These are phyloP conservation scores for Hondaea fermentalgiana DNA, from an alignment of 108 stramenopile species.

Conservation along the genomic window DNA sequence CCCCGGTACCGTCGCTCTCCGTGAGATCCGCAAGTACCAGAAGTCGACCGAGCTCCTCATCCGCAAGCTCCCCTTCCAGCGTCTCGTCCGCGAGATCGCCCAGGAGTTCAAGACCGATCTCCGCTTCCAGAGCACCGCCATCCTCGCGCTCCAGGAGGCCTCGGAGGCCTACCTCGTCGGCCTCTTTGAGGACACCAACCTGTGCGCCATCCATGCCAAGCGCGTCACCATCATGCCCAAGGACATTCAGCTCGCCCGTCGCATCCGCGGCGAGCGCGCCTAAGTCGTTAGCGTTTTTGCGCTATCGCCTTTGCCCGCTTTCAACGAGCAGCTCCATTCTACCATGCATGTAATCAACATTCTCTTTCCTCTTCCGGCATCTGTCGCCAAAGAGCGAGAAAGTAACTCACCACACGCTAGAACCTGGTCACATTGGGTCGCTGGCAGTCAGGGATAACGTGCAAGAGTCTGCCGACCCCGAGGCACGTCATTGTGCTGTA, in stretches of 20 bases:
- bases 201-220: slow-evolving; percentile 89
- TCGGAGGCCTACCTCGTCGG: slow-evolving; percentile 80
- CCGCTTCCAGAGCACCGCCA: slow-evolving; percentile 87
- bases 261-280: slow-evolving; percentile 63
- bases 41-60: slow-evolving; percentile 74
- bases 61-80: slow-evolving; percentile 86
- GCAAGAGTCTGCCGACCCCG: no score
- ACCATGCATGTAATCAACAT: neutral
- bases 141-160: slow-evolving; percentile 89
- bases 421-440: no score
- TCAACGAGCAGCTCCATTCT: neutral
- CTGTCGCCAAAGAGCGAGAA: no score
- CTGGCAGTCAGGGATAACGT: no score
- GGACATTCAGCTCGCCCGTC: slow-evolving; percentile 84
- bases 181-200: slow-evolving; percentile 84
- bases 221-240: slow-evolving; percentile 96
- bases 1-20: slow-evolving; percentile 79
- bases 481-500: no score
- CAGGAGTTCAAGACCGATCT: slow-evolving; percentile 39
- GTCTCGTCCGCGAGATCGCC: slow-evolving; percentile 46
- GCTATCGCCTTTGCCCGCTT: neutral
- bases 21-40: slow-evolving; percentile 88
- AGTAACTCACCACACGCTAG: no score
- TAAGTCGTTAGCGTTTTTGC: neutral
- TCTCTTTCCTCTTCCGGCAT: no score